Evolutionary conservation across 352 stramenopile genomes (phyloP).

Genomic region (Globisporangium okanoganense): DNA sequence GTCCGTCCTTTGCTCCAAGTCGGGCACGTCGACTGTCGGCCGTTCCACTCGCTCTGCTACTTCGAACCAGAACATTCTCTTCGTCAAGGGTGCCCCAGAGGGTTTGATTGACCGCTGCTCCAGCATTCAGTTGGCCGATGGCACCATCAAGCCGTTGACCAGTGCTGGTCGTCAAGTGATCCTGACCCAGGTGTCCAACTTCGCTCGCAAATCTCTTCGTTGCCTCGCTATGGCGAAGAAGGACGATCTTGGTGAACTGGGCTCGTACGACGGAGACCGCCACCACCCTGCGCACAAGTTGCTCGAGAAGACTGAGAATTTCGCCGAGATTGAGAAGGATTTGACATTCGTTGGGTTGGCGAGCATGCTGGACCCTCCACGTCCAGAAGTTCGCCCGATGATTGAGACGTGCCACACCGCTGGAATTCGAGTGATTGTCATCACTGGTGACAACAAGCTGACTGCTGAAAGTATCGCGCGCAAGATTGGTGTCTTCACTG

Average conservation of each 20-base stretch:
- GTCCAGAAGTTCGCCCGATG: constrained; percentile 94
- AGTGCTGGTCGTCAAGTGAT: constrained; percentile 82
- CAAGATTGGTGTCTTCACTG: constrained; percentile 96
- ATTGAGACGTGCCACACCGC: constrained; percentile 95
- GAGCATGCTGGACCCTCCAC: constrained; percentile 98
- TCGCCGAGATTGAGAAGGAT: constrained; percentile 93
- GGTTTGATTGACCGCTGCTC: constrained; percentile 95
- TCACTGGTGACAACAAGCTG: constrained; percentile 98
- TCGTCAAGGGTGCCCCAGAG: constrained; percentile 99
- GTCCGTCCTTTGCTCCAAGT: constrained; percentile 91
- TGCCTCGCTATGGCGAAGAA: constrained; percentile 97
- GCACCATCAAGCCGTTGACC: constrained; percentile 91
- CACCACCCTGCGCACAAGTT: constrained; percentile 83
- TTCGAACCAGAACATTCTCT: constrained; percentile 89
- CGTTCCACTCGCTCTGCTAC: constrained; percentile 61
- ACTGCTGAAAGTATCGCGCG: constrained; percentile 97
- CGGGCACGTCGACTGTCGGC: constrained; percentile 16
- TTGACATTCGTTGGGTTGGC: constrained; percentile 97
- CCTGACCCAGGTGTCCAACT: constrained; percentile 85
- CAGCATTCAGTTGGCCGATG: constrained; percentile 91
- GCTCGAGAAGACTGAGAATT: constrained; percentile 83
- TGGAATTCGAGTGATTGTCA: constrained; percentile 99
- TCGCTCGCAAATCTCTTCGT: constrained; percentile 93
- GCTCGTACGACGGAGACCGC: constrained; percentile 76
- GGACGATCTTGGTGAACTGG: constrained; percentile 84